These are phyloP conservation scores for Linnemannia zychae DNA, from an alignment of 192 early-diverging fungal genomes.

Conservation along the genomic window DNA sequence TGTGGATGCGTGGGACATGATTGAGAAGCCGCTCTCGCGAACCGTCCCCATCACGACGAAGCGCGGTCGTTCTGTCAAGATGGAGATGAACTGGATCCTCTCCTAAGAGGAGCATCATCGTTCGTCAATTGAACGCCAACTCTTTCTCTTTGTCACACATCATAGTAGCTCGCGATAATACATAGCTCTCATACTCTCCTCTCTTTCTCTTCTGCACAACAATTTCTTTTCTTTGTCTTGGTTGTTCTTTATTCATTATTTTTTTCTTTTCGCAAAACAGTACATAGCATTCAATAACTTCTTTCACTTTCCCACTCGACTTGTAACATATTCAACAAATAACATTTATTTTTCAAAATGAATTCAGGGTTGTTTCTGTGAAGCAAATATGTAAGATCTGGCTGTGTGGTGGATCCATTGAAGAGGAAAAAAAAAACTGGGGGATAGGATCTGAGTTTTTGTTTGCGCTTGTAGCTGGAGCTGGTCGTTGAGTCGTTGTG, in stretches of 20 bases:
- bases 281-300: conserved; percentile 11
- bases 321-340: conserved; percentile 7
- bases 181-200: background rate
- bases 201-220: conserved; percentile 3
- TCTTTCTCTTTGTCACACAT: background rate
- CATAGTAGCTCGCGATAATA: background rate
- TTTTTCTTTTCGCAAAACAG: background rate
- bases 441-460: no score
- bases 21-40: conserved; percentile 47
- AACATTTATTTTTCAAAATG: background rate
- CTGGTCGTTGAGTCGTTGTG: background rate
- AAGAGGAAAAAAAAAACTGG: background rate
- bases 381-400: background rate
- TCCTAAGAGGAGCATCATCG: no score
- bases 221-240: background rate
- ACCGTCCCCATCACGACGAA: conserved; percentile 25
- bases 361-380: background rate
- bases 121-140: no score
- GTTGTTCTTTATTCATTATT: background rate
- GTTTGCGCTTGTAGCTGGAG: no score
- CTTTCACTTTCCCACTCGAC: background rate
- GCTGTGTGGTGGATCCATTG: background rate
- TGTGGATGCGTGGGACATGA: conserved; percentile 55
- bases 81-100: conserved; percentile 55
- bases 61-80: conserved; percentile 48